These are phyloP conservation scores for Epichloe aotearoae DNA, from an alignment of 2,329 filamentous ascomycete genomes.

Conservation along the genomic window DNA sequence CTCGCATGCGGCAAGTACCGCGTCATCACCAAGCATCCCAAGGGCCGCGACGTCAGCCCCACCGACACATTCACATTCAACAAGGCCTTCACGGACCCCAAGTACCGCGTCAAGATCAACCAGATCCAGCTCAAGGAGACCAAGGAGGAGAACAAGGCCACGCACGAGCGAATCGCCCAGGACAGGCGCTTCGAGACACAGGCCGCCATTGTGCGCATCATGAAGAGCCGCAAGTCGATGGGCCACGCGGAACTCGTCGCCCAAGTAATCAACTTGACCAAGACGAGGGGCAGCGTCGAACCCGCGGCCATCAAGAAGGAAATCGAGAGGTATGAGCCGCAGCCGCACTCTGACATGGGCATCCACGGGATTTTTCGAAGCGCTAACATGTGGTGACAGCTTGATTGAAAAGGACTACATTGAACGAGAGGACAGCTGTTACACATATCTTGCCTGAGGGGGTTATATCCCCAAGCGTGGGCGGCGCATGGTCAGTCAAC, in stretches of 20 bases:
- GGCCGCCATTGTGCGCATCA: conserved; percentile 89
- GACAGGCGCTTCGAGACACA: conserved; percentile 95
- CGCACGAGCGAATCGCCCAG: conserved; percentile 75
- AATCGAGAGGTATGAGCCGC: conserved; percentile 66
- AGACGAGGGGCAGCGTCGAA: conserved; percentile 79
- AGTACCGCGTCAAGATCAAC: conserved; percentile 94
- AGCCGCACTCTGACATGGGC: conserved; percentile 18
- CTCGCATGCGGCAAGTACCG: conserved; percentile 83
- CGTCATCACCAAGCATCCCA: conserved; percentile 74
- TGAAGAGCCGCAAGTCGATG: conserved; percentile 88
- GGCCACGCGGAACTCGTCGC: conserved; percentile 75
- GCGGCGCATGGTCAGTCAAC: too few species aligned
- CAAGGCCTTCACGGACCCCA: conserved; percentile 59
- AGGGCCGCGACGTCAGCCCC: conserved; percentile 62
- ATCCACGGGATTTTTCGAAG: too few species aligned
- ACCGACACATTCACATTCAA: conserved; percentile 84
- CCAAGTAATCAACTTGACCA: conserved; percentile 86
- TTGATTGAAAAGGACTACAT: conserved; percentile 91
- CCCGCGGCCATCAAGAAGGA: conserved; percentile 87
- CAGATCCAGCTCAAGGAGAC: conserved; percentile 97
- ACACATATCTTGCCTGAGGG: conserved; percentile 53
- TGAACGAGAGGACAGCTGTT: conserved; percentile 60
- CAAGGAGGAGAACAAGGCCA: conserved; percentile 85
- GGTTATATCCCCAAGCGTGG: too few species aligned
- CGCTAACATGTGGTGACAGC: conserved; percentile 26